Percentiles rank a stretch among this genome's conserved stretches.
phyloP scores from a whole-genome alignment of 177 flowering plant species.

The Tripterygium wilfordii region DNA sequence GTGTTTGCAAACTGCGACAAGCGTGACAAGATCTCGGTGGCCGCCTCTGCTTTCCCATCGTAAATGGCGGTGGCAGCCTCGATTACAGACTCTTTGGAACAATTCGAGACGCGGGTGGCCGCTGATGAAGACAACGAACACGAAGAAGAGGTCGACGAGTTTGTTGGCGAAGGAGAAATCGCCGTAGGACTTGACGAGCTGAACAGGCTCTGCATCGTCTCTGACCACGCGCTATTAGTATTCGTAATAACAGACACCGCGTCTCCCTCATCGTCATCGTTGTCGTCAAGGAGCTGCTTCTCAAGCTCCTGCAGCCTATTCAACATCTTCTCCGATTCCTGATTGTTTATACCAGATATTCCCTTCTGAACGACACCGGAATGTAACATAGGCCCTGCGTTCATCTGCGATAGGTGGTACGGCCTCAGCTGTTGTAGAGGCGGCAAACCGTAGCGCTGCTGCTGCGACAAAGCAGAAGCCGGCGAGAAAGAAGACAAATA shows the following conservation, averaged over 20 bases:
- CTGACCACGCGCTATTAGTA: constrained; percentile 75
- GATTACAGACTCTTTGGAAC: constrained; percentile 39
- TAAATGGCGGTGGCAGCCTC: constrained; percentile 66
- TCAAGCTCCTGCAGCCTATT: constrained; percentile 63
- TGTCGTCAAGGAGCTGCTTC: constrained; percentile 61
- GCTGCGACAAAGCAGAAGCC: too few species aligned
- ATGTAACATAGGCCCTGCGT: too few species aligned
- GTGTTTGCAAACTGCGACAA: constrained; percentile 30
- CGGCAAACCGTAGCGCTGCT: too few species aligned
- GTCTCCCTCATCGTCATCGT: constrained; percentile 29
- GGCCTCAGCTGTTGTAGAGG: too few species aligned
- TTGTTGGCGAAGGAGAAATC: constrained; percentile 52
- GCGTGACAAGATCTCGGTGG: constrained; percentile 45
- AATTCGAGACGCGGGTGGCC: constrained; percentile 19
- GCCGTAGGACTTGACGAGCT: constrained; percentile 6
- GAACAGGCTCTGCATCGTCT: constrained; percentile 54
- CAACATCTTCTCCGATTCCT: too few species aligned
- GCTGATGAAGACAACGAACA: constrained; percentile 26
- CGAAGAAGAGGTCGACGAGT: constrained; percentile 47
- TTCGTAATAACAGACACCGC: constrained; percentile 49
- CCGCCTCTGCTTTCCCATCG: constrained; percentile 50
- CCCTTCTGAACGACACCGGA: too few species aligned
- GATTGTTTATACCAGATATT: too few species aligned
- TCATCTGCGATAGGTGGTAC: too few species aligned
- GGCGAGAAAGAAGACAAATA: too few species aligned